Conservation (phyloP, 306 rosid genomes). For the Rosa persica region DNA sequence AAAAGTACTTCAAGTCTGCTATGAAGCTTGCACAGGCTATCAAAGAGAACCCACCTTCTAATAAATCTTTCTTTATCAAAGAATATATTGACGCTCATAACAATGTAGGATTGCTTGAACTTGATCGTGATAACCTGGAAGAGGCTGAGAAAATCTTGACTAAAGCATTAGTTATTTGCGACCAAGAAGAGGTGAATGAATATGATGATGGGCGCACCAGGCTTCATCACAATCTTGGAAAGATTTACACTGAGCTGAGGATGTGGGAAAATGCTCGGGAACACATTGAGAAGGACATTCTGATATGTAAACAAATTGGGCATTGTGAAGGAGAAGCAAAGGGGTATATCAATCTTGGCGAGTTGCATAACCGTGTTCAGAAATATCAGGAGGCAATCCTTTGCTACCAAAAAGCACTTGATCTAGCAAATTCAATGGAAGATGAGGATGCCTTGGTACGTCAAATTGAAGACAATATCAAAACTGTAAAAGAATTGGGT, state of each 20-base stretch:
- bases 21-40: conserved; percentile 67
- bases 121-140: conserved; percentile 73
- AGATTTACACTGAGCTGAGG: conserved; percentile 71
- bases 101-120: conserved; percentile 84
- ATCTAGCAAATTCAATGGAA: conserved; percentile 66
- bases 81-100: conserved; percentile 87
- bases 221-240: conserved; percentile 91
- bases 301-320: conserved; percentile 67
- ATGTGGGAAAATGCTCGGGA: conserved; percentile 64
- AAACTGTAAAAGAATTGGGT: conserved; percentile 43
- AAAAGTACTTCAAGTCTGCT: conserved; percentile 69
- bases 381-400: conserved; percentile 63
- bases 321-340: conserved; percentile 91
- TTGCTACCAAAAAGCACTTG: conserved; percentile 61
- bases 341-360: conserved; percentile 82
- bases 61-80: conserved; percentile 46
- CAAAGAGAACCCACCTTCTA: conserved; percentile 57
- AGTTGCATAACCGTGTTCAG: conserved; percentile 67
- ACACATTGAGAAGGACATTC: conserved; percentile 64
- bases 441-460: conserved; percentile 69
- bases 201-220: conserved; percentile 71
- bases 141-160: conserved; percentile 57
- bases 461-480: conserved; percentile 66
- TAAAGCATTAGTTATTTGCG: conserved; percentile 63
- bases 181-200: conserved; percentile 75